Percentiles rank a stretch among this genome's conserved stretches.
Conservation (phyloP, 345 rosid species). For the Aquilaria malaccensis region DNA sequence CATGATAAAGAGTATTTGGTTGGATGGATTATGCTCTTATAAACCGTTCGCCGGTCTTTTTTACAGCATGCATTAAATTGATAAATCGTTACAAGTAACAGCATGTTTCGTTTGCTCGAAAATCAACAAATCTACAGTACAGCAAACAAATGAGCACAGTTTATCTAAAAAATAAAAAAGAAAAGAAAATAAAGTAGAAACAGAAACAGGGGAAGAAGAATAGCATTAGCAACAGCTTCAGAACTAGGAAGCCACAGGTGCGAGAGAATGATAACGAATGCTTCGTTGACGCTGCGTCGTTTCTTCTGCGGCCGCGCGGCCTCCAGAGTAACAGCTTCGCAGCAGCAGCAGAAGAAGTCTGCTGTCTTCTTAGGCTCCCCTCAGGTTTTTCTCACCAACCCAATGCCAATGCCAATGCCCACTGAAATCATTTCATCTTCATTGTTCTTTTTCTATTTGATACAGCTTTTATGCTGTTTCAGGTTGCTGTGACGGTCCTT, state of each 20-base stretch:
- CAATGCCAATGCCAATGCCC: background rate
- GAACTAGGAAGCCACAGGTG: conserved; percentile 4
- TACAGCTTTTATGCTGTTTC: background rate
- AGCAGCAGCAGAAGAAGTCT: conserved; percentile 47
- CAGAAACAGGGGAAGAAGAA: no score
- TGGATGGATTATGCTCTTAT: no score
- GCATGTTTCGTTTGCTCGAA: no score
- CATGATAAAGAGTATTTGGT: no score
- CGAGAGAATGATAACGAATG: conserved; percentile 21
- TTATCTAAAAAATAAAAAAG: no score
- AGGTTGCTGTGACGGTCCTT: conserved; percentile 81
- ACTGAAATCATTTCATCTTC: background rate
- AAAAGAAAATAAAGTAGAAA: no score
- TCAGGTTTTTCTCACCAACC: conserved; percentile 32
- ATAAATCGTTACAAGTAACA: no score
- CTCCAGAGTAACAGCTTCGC: conserved; percentile 21
- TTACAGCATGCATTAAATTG: no score
- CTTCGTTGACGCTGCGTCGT: conserved; percentile 54
- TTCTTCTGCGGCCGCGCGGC: conserved; percentile 41
- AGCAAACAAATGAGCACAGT: no score
- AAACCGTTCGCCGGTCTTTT: no score
- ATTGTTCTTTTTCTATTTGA: background rate
- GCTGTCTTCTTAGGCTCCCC: conserved; percentile 94
- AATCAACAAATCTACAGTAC: no score
- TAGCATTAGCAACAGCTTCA: no score